Conservation (phyloP, 768 basidiomycete genomes). For the Lyophyllum semitale region DNA sequence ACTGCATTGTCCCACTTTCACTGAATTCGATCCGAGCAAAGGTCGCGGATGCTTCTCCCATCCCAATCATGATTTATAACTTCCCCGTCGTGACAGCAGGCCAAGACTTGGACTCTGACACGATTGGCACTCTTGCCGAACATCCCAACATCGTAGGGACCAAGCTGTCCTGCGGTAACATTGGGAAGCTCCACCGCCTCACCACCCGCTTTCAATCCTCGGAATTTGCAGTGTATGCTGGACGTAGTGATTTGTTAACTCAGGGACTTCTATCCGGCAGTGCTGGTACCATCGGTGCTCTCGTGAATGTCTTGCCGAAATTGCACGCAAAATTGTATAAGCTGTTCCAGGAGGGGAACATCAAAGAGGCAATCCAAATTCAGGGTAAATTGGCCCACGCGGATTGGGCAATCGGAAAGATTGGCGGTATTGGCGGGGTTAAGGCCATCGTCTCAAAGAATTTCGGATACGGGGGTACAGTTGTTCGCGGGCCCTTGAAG, state of each 20-base stretch:
- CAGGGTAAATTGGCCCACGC: constrained; percentile 65
- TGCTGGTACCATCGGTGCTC: constrained; percentile 66
- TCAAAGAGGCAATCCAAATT: constrained; percentile 59
- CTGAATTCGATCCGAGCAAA: constrained; percentile 26
- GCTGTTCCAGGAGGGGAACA: constrained; percentile 52
- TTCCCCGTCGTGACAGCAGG: constrained; percentile 83
- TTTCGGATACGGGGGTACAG: constrained; percentile 61
- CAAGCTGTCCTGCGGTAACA: constrained; percentile 83
- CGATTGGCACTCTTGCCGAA: constrained; percentile 62
- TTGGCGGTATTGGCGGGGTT: constrained; percentile 69
- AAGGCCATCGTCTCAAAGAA: constrained; percentile 63
- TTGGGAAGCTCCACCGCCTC: constrained; percentile 82
- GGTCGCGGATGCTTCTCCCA: constrained; percentile 70
- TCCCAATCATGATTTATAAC: constrained; percentile 83
- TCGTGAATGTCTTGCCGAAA: constrained; percentile 64
- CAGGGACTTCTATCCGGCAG: constrained; percentile 63
- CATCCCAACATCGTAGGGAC: constrained; percentile 88
- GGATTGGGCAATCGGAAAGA: constrained; percentile 63
- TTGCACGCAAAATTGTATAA: constrained; percentile 51
- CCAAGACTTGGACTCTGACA: constrained; percentile 82
- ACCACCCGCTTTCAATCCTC: constrained; percentile 53
- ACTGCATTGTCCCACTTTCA: constrained; percentile 10
- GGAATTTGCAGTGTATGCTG: constrained; percentile 73
- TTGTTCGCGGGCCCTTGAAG: constrained; percentile 53
- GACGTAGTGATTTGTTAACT: constrained; percentile 70